Evolutionary conservation across 805 yeast species (phyloP).

Genomic region (Starmerella sirachaensis): DNA sequence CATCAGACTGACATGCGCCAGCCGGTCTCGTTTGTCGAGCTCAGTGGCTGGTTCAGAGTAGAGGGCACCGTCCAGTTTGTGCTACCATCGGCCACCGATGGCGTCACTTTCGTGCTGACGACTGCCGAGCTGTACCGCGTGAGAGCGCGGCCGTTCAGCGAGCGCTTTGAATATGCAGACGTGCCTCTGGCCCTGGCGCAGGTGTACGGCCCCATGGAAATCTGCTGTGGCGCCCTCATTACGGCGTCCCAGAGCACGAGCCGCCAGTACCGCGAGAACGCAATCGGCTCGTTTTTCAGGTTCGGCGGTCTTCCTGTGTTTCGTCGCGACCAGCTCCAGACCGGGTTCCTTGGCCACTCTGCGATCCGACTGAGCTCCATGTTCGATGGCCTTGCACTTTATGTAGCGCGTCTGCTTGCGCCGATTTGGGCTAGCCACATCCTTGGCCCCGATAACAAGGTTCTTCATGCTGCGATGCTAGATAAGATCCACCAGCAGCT

Average conservation of each 20-base stretch:
- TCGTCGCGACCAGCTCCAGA: constrained; percentile 18
- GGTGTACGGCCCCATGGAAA: constrained; percentile 77
- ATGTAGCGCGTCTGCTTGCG: constrained; percentile 66
- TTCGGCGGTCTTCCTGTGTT: constrained; percentile 24
- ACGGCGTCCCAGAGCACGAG: constrained; percentile 56
- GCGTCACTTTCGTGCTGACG: constrained; percentile 75
- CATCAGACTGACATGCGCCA: constrained; percentile 44
- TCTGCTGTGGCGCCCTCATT: constrained; percentile 78
- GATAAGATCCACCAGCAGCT: constrained; percentile 26
- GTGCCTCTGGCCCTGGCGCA: constrained; percentile 53
- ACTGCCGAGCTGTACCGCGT: constrained; percentile 64
- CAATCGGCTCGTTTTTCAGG: constrained; percentile 20
- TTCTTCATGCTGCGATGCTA: constrained; percentile 15
- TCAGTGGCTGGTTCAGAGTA: constrained; percentile 42
- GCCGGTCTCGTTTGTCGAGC: constrained; percentile 28
- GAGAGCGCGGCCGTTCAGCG: constrained; percentile 68
- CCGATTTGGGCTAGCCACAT: constrained; percentile 68
- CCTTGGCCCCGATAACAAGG: constrained; percentile 31
- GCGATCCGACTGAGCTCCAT: constrained; percentile 77
- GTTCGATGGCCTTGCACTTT: constrained; percentile 74
- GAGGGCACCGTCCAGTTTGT: constrained; percentile 56
- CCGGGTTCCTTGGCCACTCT: constrained; percentile 15
- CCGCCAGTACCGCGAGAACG: constrained; percentile 32
- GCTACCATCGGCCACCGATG: constrained; percentile 51
- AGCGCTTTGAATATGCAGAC: constrained; percentile 52